Percentiles rank a stretch among this genome's conserved stretches.
These are phyloP conservation scores for Capsicum chinense DNA, from an alignment of 257 asterid species.

Conservation along the genomic window DNA sequence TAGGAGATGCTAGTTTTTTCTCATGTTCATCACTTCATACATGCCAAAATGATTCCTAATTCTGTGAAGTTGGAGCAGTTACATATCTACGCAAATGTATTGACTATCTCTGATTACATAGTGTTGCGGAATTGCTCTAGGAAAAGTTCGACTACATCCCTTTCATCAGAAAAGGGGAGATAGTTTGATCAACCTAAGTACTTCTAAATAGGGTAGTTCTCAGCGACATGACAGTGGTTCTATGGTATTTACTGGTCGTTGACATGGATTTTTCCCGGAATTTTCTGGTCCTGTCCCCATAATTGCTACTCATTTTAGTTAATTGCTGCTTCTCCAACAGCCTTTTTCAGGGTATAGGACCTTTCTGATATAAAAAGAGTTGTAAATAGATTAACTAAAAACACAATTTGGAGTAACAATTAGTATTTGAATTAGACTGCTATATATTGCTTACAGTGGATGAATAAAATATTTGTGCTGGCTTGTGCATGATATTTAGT, in stretches of 20 bases:
- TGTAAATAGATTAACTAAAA: constrained; percentile 6
- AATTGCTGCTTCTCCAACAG: not conserved
- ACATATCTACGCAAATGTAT: not conserved
- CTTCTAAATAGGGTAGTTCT: constrained; percentile 2
- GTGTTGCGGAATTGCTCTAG: not conserved
- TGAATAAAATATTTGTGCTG: not conserved
- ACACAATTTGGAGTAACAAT: not conserved
- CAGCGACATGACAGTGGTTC: not conserved
- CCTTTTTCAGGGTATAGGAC: not conserved
- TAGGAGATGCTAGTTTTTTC: not conserved
- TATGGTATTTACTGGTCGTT: constrained; percentile 12
- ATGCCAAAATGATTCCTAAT: not conserved
- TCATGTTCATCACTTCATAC: not conserved
- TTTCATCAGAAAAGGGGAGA: not conserved
- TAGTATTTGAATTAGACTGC: not conserved
- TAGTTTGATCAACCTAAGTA: constrained; percentile 1
- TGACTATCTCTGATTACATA: not conserved
- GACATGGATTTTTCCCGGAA: not conserved
- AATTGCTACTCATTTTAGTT: not conserved
- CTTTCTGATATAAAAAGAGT: not conserved
- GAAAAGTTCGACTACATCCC: not conserved
- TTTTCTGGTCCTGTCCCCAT: not conserved
- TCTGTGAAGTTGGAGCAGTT: not conserved
- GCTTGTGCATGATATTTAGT: constrained; percentile 20
- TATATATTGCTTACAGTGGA: not conserved